phyloP scores from a whole-genome alignment of 176 grass and related monocot species.

The Carex scoparia region DNA sequence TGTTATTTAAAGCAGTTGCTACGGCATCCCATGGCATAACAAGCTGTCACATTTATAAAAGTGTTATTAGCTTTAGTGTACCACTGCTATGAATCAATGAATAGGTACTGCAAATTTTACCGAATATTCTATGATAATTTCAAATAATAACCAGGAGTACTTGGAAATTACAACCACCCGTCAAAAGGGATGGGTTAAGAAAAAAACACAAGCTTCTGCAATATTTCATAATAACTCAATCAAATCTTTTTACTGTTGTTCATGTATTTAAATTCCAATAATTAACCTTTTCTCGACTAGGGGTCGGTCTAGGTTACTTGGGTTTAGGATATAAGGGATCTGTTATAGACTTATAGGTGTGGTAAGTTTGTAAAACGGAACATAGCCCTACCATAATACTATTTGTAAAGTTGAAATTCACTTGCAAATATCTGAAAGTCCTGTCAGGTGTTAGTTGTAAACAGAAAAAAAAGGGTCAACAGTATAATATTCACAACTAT shows the following conservation, averaged over 20 bases:
- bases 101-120: neutral
- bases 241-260: neutral
- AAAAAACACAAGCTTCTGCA: neutral
- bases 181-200: neutral
- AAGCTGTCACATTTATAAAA: slow-evolving; percentile 42
- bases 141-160: neutral
- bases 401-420: neutral
- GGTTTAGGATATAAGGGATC: neutral
- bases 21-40: slow-evolving; percentile 85
- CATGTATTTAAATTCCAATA: neutral
- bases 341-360: neutral
- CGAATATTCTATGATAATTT: neutral
- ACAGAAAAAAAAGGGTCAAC: neutral
- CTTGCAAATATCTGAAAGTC: slow-evolving; percentile 4
- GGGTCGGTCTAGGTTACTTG: neutral
- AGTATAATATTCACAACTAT: slow-evolving; percentile 13
- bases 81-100: neutral
- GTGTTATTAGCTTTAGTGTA: neutral
- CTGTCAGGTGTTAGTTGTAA: neutral
- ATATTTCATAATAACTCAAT: slow-evolving; percentile 4
- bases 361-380: neutral
- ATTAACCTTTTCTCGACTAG: neutral
- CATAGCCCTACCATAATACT: neutral
- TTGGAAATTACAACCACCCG: neutral
- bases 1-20: slow-evolving; percentile 39